Evolutionary conservation across 331 rosid species (phyloP).

Genomic region (Ulmus americana): DNA sequence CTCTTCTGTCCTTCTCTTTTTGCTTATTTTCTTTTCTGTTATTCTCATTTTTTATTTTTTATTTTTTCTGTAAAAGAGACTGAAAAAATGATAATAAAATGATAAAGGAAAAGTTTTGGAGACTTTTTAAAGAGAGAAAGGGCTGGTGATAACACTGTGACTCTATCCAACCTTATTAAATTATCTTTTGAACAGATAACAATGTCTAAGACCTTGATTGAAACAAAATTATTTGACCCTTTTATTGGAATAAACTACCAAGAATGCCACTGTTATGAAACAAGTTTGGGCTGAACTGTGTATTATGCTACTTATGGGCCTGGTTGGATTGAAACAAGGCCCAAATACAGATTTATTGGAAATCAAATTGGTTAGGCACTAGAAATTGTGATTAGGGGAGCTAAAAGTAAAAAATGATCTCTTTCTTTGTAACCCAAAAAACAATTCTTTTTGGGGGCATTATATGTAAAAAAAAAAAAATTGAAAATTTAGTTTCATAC

Average conservation of each 20-base stretch:
- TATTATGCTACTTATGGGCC: too few species aligned
- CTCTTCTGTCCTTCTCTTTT: too few species aligned
- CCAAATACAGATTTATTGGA: too few species aligned
- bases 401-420: too few species aligned
- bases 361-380: too few species aligned
- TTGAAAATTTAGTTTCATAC: too few species aligned
- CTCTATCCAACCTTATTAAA: constrained; percentile 1
- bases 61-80: neutral
- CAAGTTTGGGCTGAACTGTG: neutral
- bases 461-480: too few species aligned
- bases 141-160: neutral
- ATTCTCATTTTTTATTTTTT: neutral
- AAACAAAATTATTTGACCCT: neutral
- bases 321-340: too few species aligned
- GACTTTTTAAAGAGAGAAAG: neutral
- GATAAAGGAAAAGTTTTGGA: constrained; percentile 6
- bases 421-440: too few species aligned
- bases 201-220: neutral
- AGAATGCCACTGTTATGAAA: neutral
- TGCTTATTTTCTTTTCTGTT: too few species aligned
- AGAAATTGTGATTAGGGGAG: too few species aligned
- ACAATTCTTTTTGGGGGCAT: too few species aligned
- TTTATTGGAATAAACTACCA: neutral
- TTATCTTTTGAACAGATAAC: neutral
- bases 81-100: constrained; percentile 4